These are phyloP conservation scores for Sugiyamaella castrensis DNA, from an alignment of 1,139 yeast species.

Conservation along the genomic window DNA sequence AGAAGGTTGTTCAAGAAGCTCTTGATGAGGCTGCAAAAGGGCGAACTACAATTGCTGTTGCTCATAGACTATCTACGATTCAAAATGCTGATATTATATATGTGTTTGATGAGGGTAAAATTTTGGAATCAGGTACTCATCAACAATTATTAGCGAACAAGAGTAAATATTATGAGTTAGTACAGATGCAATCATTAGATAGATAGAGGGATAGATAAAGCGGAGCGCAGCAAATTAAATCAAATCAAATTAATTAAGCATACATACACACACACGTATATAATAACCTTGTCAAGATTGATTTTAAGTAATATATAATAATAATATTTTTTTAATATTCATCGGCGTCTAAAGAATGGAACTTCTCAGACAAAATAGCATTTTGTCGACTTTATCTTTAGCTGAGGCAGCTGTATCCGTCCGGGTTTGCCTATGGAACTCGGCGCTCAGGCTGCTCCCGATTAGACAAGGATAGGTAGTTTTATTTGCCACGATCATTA, in stretches of 20 bases:
- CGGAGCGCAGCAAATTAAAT: neutral
- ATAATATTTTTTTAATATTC: neutral
- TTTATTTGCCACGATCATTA: too few species aligned
- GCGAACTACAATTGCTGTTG: conserved; percentile 83
- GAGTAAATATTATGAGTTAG: conserved; percentile 43
- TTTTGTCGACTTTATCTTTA: too few species aligned
- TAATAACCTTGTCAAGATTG: neutral
- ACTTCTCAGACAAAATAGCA: too few species aligned
- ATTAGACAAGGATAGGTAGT: too few species aligned
- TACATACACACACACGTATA: neutral
- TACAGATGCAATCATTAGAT: conserved; percentile 39
- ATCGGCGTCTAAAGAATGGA: too few species aligned
- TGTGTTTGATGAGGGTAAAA: conserved; percentile 67
- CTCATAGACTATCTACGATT: conserved; percentile 86
- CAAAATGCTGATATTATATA: conserved; percentile 91
- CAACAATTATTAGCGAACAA: conserved; percentile 36
- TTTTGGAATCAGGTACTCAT: conserved; percentile 68
- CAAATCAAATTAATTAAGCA: too few species aligned
- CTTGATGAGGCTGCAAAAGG: conserved; percentile 60
- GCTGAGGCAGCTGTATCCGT: too few species aligned
- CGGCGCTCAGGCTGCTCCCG: too few species aligned
- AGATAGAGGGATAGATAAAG: neutral
- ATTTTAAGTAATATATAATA: too few species aligned
- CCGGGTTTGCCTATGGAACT: too few species aligned
- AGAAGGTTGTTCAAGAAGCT: conserved; percentile 69